Conservation (phyloP, 306 rosid genomes). For the Dalbergia oliveri region DNA sequence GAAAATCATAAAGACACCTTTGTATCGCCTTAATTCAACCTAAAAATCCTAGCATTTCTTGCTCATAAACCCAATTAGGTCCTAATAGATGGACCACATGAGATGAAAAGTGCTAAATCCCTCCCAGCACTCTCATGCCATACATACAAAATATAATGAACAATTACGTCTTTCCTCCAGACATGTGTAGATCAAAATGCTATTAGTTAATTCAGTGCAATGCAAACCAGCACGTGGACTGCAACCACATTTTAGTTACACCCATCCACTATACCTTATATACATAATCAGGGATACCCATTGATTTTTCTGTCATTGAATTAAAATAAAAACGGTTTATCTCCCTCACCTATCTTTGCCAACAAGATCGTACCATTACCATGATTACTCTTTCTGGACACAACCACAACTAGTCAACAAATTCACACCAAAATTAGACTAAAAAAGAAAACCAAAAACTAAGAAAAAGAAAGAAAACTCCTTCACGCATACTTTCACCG, state of each 20-base stretch:
- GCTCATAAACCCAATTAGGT: no score
- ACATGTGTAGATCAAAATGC: neutral
- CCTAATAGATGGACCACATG: no score
- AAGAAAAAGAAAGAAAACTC: no score
- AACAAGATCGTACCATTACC: neutral
- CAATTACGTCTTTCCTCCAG: neutral
- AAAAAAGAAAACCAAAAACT: no score
- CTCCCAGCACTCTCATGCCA: neutral
- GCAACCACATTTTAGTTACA: constrained; percentile 10
- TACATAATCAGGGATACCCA: neutral
- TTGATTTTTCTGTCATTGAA: neutral
- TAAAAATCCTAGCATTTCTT: no score
- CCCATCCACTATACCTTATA: neutral
- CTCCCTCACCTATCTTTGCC: constrained; percentile 11
- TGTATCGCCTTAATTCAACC: no score
- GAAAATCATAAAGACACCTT: neutral
- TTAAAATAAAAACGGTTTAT: neutral
- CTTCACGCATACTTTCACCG: no score
- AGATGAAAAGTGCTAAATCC: no score
- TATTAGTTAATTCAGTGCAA: neutral
- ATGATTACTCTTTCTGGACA: neutral
- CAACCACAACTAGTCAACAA: constrained; percentile 2
- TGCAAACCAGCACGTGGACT: neutral
- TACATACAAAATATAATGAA: neutral
- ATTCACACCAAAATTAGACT: neutral